Percentiles rank a stretch among this genome's conserved stretches.
These are phyloP conservation scores for Backusella mclennaniae DNA, from an alignment of 192 early-diverging fungal genomes.

Conservation along the genomic window DNA sequence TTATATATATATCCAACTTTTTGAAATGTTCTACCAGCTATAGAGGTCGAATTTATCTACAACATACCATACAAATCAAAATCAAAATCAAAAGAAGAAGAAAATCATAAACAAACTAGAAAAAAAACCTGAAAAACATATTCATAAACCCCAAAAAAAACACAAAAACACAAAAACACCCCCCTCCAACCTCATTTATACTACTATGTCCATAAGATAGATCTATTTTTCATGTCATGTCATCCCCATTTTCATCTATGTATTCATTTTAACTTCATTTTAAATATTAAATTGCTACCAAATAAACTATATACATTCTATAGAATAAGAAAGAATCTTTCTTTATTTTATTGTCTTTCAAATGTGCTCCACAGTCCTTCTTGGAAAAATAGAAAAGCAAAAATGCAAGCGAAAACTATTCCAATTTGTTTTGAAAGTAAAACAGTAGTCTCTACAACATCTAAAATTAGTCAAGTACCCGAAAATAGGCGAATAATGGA, in stretches of 20 bases:
- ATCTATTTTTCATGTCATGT: conserved; percentile 1
- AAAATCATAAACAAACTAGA: neutral
- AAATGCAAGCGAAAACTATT: too few relatives aligned
- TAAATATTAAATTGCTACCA: neutral
- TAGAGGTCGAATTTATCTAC: conserved; percentile 5
- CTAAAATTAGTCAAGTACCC: too few relatives aligned
- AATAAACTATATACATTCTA: conserved; percentile 5
- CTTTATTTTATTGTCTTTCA: too few relatives aligned
- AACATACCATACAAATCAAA: neutral
- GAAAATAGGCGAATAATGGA: too few relatives aligned
- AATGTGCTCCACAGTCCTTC: too few relatives aligned
- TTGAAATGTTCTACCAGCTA: neutral
- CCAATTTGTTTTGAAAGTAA: too few relatives aligned
- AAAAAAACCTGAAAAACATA: neutral
- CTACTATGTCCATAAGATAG: conserved; percentile 4
- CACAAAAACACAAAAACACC: neutral
- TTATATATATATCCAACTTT: neutral
- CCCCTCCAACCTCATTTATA: neutral
- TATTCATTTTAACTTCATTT: neutral
- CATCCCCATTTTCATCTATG: neutral
- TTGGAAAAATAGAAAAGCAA: too few relatives aligned
- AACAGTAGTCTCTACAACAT: too few relatives aligned
- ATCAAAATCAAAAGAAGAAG: neutral
- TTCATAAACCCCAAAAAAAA: neutral
- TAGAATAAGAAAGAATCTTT: neutral